Conservation (phyloP, 352 stramenopile species). For the Globisporangium polare region DNA sequence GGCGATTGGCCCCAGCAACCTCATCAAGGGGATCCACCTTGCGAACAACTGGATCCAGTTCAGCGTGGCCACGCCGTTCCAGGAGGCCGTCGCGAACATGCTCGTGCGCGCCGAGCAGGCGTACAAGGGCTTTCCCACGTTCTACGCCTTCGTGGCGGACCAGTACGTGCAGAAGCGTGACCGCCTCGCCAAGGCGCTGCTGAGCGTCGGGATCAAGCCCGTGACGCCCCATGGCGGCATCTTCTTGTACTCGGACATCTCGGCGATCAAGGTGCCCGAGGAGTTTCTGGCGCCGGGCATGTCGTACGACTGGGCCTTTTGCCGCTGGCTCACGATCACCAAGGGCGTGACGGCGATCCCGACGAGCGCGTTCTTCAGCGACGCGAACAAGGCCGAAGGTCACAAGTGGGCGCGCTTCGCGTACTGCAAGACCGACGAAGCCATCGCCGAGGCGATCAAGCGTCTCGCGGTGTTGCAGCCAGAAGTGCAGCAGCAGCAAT, state of each 20-base stretch:
- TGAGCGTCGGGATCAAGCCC: conserved; percentile 55
- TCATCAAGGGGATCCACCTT: conserved; percentile 72
- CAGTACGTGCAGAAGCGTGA: conserved; percentile 78
- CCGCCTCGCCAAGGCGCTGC: conserved; percentile 42
- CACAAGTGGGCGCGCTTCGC: conserved; percentile 89
- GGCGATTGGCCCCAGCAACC: conserved; percentile 79
- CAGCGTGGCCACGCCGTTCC: conserved; percentile 82
- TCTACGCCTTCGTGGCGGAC: conserved; percentile 76
- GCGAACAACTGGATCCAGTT: conserved; percentile 89
- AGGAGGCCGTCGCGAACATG: conserved; percentile 81
- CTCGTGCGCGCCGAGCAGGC: conserved; percentile 58
- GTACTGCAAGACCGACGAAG: conserved; percentile 96
- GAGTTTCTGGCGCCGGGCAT: conserved; percentile 44
- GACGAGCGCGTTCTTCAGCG: conserved; percentile 89
- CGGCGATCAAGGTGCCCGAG: conserved; percentile 47
- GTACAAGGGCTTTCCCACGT: conserved; percentile 71
- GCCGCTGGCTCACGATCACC: conserved; percentile 88
- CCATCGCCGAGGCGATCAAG: conserved; percentile 83
- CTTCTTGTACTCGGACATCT: conserved; percentile 83
- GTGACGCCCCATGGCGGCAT: conserved; percentile 66
- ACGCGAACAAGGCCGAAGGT: conserved; percentile 67
- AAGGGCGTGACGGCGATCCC: conserved; percentile 92
- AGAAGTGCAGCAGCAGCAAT: conserved; percentile 1
- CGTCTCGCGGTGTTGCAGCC: conserved; percentile 29
- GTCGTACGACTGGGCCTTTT: conserved; percentile 90